phyloP scores from a whole-genome alignment of 768 basidiomycete genomes.

The Mycena haematopus region DNA sequence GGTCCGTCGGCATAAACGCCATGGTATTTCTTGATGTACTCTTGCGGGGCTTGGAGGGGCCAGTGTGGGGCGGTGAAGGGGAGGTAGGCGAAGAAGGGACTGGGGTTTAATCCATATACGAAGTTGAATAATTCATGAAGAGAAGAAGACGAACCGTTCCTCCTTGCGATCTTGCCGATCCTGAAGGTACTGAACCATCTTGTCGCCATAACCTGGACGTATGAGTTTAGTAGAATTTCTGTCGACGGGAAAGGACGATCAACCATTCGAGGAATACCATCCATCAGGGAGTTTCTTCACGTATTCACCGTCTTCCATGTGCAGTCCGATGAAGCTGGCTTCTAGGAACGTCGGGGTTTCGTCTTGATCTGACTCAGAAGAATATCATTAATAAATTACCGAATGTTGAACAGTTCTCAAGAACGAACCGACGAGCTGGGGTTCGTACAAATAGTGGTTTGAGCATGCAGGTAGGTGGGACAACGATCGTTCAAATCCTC shows the following conservation, averaged over 20 bases:
- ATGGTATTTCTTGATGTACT: slow-evolving; percentile 18
- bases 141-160: slow-evolving; percentile 5
- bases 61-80: slow-evolving; percentile 22
- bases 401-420: background rate
- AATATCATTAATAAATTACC: background rate
- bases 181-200: slow-evolving; percentile 14
- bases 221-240: too few species aligned
- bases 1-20: slow-evolving; percentile 15
- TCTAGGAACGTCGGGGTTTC: slow-evolving; percentile 14
- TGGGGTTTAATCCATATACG: background rate
- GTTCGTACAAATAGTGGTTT: slow-evolving; percentile 18
- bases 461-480: slow-evolving; percentile 13
- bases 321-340: slow-evolving; percentile 18
- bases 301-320: slow-evolving; percentile 22
- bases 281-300: slow-evolving; percentile 14
- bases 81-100: slow-evolving; percentile 20
- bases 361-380: slow-evolving; percentile 8
- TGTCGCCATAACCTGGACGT: slow-evolving; percentile 13
- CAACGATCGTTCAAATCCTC: slow-evolving; percentile 15
- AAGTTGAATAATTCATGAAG: background rate
- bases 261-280: slow-evolving; percentile 14
- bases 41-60: slow-evolving; percentile 19
- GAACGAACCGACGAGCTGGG: slow-evolving; percentile 6
- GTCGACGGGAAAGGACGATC: too few species aligned
- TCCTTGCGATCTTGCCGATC: slow-evolving; percentile 12